Base-by-base conservation (phyloP, 2,329 filamentous ascomycete genomes). In the Trichoderma brevicompactum region DNA sequence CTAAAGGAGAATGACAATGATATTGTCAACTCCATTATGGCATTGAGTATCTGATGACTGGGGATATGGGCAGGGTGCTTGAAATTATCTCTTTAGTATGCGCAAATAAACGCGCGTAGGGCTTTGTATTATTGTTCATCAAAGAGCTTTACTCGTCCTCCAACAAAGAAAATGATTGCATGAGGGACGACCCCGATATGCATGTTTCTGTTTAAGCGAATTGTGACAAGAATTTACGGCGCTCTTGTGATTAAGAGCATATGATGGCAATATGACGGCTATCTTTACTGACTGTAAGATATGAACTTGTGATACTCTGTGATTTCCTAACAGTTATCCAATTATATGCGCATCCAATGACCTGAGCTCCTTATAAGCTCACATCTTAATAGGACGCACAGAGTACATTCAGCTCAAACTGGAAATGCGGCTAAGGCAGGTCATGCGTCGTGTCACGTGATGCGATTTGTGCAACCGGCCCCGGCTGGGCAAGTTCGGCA, bases 1-100 rank as follows among this genome's bases (percentile, higher is more conserved):
- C 87, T 99, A 78, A 94, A 93, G 85, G 95, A 98, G 85, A 99
- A 99, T 79, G 94, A 98, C 83, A 97, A 98, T 77, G 95, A 99
- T 79, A 99, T 99, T 83, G 95, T 99, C 85, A 99, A 99, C 87
- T 97, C 95, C 74, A 99, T 99, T 84, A 99, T 99, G 95, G 94
- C 94, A 73, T 84, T 99, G 79, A 93, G 91, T 85, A 89, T 92
- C 85, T 94, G 84, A 78, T 63, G 65, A 68, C 68, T 49, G 69
- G 36, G 38, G 64, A 65, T 58, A 53, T 61, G 60, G 40, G 50
- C 64, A 62, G 64, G 66, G 64, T 70, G 67, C 54, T 67, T 70
- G 67, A 66, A 68, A 52, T 69, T 54, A 68, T 67, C 66, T 70
- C 66, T 69, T 70, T 69, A 72, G 68, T 67, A 64, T 70, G 69